These are phyloP conservation scores for Amanita pallidorosea DNA, from an alignment of 768 basidiomycete genomes.

Conservation along the genomic window DNA sequence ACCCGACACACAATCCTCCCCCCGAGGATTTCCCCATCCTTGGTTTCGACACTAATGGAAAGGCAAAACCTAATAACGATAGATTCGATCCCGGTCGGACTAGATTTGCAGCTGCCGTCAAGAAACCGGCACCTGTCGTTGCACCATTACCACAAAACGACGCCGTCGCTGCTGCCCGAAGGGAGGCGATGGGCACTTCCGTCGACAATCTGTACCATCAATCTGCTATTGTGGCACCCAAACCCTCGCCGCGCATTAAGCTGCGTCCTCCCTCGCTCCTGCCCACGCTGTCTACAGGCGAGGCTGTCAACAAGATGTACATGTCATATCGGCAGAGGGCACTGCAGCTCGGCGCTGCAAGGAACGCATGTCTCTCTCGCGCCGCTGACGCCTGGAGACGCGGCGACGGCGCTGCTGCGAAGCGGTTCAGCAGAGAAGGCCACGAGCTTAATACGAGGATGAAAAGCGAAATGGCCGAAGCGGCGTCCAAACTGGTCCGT, in stretches of 20 bases:
- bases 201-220: slow-evolving; percentile 56
- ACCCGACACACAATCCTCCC: slow-evolving; percentile 23
- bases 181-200: slow-evolving; percentile 47
- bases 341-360: slow-evolving; percentile 83
- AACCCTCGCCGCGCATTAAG: slow-evolving; percentile 77
- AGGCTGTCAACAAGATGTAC: slow-evolving; percentile 70
- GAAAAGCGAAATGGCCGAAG: slow-evolving; percentile 73
- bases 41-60: slow-evolving; percentile 31
- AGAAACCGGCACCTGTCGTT: slow-evolving; percentile 39
- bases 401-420: slow-evolving; percentile 93
- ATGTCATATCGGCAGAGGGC: slow-evolving; percentile 83
- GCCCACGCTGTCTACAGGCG: slow-evolving; percentile 84
- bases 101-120: slow-evolving; percentile 84
- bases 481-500: slow-evolving; percentile 75
- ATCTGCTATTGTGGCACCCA: slow-evolving; percentile 64
- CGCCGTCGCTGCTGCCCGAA: slow-evolving; percentile 35
- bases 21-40: slow-evolving; percentile 70
- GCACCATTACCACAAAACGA: slow-evolving; percentile 14
- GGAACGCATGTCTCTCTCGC: slow-evolving; percentile 88
- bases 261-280: slow-evolving; percentile 74
- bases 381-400: slow-evolving; percentile 95
- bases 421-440: slow-evolving; percentile 88
- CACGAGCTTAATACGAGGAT: slow-evolving; percentile 91
- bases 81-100: slow-evolving; percentile 77
- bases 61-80: slow-evolving; percentile 33